A percentile compares a stretch with the other conserved stretches of the same genome.
Conservation (phyloP, 768 basidiomycete species). For the Tephrocybe rancida region DNA sequence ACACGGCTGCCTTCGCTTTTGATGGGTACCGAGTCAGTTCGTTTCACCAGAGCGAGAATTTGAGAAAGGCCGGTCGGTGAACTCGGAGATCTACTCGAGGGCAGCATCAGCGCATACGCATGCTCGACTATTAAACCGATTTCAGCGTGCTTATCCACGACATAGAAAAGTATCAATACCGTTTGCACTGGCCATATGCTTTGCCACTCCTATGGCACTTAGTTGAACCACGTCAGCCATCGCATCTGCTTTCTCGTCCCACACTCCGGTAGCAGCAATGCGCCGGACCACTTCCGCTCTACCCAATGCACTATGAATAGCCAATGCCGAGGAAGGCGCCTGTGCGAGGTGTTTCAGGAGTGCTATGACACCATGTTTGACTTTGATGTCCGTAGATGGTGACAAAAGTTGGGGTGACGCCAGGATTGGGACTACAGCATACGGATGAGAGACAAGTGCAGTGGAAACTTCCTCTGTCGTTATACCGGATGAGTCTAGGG, state of each 20-base stretch:
- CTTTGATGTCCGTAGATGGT: slow-evolving; percentile 65
- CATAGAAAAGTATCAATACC: slow-evolving; percentile 38
- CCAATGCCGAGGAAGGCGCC: slow-evolving; percentile 54
- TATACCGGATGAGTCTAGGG: slow-evolving; percentile 5
- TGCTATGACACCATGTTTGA: slow-evolving; percentile 89
- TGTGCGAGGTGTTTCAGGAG: slow-evolving; percentile 87
- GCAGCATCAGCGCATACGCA: slow-evolving; percentile 54
- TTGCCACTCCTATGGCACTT: slow-evolving; percentile 84
- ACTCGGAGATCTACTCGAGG: slow-evolving; percentile 30
- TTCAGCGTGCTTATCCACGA: not conserved
- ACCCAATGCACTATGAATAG: slow-evolving; percentile 62
- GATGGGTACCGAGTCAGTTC: slow-evolving; percentile 80
- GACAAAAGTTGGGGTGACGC: slow-evolving; percentile 58
- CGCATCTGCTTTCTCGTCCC: slow-evolving; percentile 69
- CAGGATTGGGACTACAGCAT: slow-evolving; percentile 63
- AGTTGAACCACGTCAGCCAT: slow-evolving; percentile 88
- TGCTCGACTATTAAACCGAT: slow-evolving; percentile 39
- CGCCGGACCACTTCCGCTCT: slow-evolving; percentile 63
- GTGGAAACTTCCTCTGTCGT: slow-evolving; percentile 57
- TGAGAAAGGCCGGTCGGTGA: slow-evolving; percentile 58
- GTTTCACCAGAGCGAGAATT: slow-evolving; percentile 72
- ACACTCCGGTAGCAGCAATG: slow-evolving; percentile 66
- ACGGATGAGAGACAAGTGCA: slow-evolving; percentile 65
- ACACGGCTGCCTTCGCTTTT: slow-evolving; percentile 91
- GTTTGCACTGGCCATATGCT: slow-evolving; percentile 82